phyloP scores from a whole-genome alignment of 352 stramenopile species.

The Pythium utonaiense region DNA sequence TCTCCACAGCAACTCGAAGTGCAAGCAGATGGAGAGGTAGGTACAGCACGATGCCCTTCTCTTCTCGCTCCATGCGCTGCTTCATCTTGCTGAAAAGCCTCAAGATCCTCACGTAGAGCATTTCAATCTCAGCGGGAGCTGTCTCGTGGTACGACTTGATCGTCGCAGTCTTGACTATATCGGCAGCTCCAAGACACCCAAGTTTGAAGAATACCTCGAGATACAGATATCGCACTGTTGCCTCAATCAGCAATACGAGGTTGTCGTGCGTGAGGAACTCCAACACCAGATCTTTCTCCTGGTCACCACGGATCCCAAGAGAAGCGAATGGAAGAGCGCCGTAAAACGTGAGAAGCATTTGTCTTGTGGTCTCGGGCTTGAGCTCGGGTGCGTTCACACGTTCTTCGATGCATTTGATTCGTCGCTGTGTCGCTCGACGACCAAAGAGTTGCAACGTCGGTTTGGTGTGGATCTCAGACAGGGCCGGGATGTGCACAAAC shows the following conservation, averaged over 20 bases:
- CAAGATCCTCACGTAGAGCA: conserved; percentile 42
- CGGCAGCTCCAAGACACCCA: conserved; percentile 20
- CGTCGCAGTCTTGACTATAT: conserved; percentile 17
- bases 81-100: conserved; percentile 35
- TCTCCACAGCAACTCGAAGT: conserved; percentile 58
- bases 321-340: conserved; percentile 35
- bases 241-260: conserved; percentile 40
- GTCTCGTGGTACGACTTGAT: conserved; percentile 20
- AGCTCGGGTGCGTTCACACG: conserved; percentile 28
- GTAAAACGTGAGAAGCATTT: conserved; percentile 52
- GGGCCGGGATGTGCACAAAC: conserved; percentile 29
- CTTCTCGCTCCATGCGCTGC: conserved; percentile 14
- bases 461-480: conserved; percentile 12
- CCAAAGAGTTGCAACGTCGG: conserved; percentile 28
- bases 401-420: conserved; percentile 44
- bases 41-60: conserved; percentile 33
- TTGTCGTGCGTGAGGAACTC: conserved; percentile 24
- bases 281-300: conserved; percentile 29
- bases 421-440: conserved; percentile 35
- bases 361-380: conserved; percentile 28
- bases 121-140: conserved; percentile 28
- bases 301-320: conserved; percentile 34
- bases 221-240: conserved; percentile 37
- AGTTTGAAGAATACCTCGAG: conserved; percentile 40
- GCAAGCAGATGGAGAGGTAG: conserved; percentile 54